Base-by-base conservation (phyloP, 2,329 filamentous ascomycete species). In the Juglanconis sp. region DNA sequence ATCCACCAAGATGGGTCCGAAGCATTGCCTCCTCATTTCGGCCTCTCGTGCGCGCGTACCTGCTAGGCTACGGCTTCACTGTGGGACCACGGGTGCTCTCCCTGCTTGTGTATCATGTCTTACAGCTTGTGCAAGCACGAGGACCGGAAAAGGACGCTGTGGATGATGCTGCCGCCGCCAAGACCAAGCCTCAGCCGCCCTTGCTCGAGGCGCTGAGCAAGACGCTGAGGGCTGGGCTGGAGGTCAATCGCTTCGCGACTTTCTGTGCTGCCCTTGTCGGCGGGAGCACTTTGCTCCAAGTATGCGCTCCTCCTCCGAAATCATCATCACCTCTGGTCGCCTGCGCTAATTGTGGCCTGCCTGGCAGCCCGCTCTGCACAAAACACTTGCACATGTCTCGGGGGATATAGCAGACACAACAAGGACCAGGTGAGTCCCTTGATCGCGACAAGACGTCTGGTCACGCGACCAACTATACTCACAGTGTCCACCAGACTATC, bases 181-280 rank as follows among this genome's bases (percentile, higher is more conserved):
- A 68, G 35, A 67, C 72, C 24, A 65, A 60, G n/a, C 67, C 73
- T 13, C 65, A 69, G 36, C 61, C 66, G 17, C 67, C 70, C 13
- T 75, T 78, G 56, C 60, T 69, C 15, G 69, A 67, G 13, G 74
- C 70, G 53, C 68, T 75, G 67, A 69, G 56, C 57, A 73, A 68
- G 48, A 80, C 85, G 59, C 68, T 87, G 38, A 73, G 72, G 46
- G 77, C 77, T 7, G 84, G 82, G 3, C 72, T 87, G 15, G 81
- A 84, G 49, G 73, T 75, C 58, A 79, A 81, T 62, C 77, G 84
- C 8, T 88, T 88, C 67, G 84, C 86, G 48, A 77, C 84, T 4
- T 88, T 88, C 68, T 88, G 85, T 69, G 85, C 84, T 7, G 75
- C 79, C 6, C 72, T 88, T 9, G 80, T 84, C 44, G 86, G 85